Conservation (phyloP, 805 yeast genomes). For the Pichia nanzhaoensis region DNA sequence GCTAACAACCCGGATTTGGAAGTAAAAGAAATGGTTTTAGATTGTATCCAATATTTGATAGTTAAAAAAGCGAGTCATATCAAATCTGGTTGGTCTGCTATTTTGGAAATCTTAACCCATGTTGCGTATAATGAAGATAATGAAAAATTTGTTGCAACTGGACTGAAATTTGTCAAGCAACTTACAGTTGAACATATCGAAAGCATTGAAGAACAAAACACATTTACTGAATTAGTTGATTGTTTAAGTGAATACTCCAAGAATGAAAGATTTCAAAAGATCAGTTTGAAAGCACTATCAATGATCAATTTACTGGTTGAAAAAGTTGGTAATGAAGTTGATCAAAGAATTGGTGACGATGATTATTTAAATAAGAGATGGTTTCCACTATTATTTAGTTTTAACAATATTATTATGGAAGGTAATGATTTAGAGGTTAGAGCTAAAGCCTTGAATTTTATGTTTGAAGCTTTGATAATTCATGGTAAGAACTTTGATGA, state of each 20-base stretch:
- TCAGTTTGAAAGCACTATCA: constrained; percentile 75
- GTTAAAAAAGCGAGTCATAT: constrained; percentile 65
- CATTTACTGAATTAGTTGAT: constrained; percentile 55
- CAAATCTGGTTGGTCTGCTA: constrained; percentile 92
- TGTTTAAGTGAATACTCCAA: constrained; percentile 79
- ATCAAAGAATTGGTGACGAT: constrained; percentile 20
- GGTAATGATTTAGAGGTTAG: constrained; percentile 94
- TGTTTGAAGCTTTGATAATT: constrained; percentile 75
- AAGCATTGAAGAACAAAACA: constrained; percentile 63
- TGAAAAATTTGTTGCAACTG: constrained; percentile 55
- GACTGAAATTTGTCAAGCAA: constrained; percentile 55
- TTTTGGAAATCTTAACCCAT: constrained; percentile 68
- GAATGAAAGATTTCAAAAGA: constrained; percentile 74
- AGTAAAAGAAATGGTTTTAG: constrained; percentile 83
- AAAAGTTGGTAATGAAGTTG: constrained; percentile 43
- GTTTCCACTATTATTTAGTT: constrained; percentile 83
- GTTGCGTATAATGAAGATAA: constrained; percentile 54
- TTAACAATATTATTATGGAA: constrained; percentile 84
- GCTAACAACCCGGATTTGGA: constrained; percentile 57
- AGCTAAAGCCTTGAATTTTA: constrained; percentile 72
- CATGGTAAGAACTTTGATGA: constrained; percentile 72
- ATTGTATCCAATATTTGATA: constrained; percentile 82
- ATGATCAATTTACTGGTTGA: constrained; percentile 57
- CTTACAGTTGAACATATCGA: constrained; percentile 58
- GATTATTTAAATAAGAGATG: constrained; percentile 52